Conservation (phyloP, 306 rosid genomes). For the Neltuma alba region DNA sequence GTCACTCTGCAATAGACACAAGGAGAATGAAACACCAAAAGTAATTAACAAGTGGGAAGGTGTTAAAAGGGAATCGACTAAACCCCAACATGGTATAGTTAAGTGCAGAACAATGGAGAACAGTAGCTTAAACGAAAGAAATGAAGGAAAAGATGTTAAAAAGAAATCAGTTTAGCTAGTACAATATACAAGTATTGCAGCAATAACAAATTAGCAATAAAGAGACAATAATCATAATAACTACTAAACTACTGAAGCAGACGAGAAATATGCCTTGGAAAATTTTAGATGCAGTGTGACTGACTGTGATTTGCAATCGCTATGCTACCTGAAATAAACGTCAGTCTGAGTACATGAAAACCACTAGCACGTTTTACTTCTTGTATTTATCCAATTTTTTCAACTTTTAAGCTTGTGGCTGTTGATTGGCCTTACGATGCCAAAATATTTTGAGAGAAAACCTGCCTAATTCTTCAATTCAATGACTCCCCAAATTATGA, state of each 20-base stretch:
- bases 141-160: conserved; percentile 6
- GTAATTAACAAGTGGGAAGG: conserved; percentile 12
- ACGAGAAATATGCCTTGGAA: conserved; percentile 11
- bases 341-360: neutral
- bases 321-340: neutral
- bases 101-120: neutral
- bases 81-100: neutral
- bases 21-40: neutral
- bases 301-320: conserved; percentile 9
- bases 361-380: neutral
- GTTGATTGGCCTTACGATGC: conserved; percentile 33
- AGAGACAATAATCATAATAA: neutral
- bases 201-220: neutral
- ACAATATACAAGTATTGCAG: neutral
- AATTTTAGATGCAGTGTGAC: conserved; percentile 2
- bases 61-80: neutral
- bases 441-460: conserved; percentile 27
- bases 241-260: conserved; percentile 19
- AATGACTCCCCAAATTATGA: conserved; percentile 26
- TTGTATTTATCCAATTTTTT: conserved; percentile 8
- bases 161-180: neutral
- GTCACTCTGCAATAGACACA: conserved; percentile 56
- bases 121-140: conserved; percentile 9
- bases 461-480: conserved; percentile 35
- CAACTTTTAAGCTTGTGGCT: neutral